Evolutionary conservation across 2,329 filamentous ascomycete genomes (phyloP), one percentile per base, ranked within the genome.

Genomic region (Cercospora brassicicola): DNA sequence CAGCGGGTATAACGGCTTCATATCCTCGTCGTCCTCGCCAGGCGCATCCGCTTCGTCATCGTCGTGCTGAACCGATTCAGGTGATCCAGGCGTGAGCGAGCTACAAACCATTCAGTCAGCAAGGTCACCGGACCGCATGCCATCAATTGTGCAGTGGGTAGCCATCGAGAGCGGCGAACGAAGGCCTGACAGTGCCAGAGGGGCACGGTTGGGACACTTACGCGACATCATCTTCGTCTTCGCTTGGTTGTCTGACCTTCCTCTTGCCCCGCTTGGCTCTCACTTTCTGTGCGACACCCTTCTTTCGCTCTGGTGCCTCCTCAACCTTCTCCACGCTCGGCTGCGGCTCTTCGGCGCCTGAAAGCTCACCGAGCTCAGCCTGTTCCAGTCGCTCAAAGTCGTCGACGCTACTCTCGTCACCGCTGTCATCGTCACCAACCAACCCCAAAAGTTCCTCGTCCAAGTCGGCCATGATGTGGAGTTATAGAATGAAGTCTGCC

Each of bases 391-490:
- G 80, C 77, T 76, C 73, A 28, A 73, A 72, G 36, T 77, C 74
- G 31, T 76, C 74, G n/a, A 64, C 62, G 10, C 64, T 67, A 65
- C 81, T 78, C 72, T 86, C 85, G 70, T 85, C 84, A 71, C 85
- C 74, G 68, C 82, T 82, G 66, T 81, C 79, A 74, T 84, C 90
- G 73, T 92, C 93, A 76, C 93, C 95, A 64, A 94, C 95, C 72
- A 98, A 89, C 77, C 92, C 94, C 72, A 98, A 90, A 73, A 98
- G 89, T 83, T 97, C 94, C 75, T 94, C 93, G 78, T 98, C 94
- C 73, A 97, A 87, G 67, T 83, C 82, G 72, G 78, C 75, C 78
- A 94, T 68, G 65, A 70, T 70, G 56, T 33, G 59, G 68, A 30
- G 23, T 48, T 28, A 57, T n/a, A 7, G 11, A 8, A 2, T 11